These are phyloP conservation scores for Albizia julibrissin DNA, from an alignment of 306 rosid species.

Conservation along the genomic window DNA sequence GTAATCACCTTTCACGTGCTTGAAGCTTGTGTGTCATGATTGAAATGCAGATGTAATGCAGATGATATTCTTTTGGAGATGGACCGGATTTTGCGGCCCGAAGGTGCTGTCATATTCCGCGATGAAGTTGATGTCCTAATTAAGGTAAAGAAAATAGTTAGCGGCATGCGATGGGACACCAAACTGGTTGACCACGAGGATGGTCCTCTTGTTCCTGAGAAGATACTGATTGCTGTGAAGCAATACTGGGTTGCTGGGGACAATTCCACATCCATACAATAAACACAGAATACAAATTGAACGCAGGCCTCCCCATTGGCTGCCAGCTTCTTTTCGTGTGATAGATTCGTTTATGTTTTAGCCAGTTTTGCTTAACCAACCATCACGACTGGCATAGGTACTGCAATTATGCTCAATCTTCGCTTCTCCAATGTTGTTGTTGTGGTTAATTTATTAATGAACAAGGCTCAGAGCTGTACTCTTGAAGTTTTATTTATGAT, in stretches of 20 bases:
- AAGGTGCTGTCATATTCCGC: constrained; percentile 83
- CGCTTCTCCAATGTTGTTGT: constrained; percentile 29
- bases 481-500: constrained; percentile 34
- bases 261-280: constrained; percentile 60
- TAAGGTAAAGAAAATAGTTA: constrained; percentile 71
- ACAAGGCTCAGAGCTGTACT: constrained; percentile 33
- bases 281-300: constrained; percentile 22
- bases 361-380: constrained; percentile 31
- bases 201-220: constrained; percentile 84
- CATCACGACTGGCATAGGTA: background rate
- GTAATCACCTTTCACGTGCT: background rate
- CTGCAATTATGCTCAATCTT: constrained; percentile 28
- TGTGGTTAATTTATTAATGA: constrained; percentile 34
- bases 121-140: constrained; percentile 72
- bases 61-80: constrained; percentile 87
- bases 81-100: constrained; percentile 84
- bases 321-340: constrained; percentile 21
- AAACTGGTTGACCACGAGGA: constrained; percentile 94
- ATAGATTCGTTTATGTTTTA: constrained; percentile 26
- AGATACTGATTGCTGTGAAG: constrained; percentile 77
- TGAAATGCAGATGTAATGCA: constrained; percentile 57
- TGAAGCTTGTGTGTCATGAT: constrained; percentile 19
- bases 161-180: constrained; percentile 88
- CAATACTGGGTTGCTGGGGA: constrained; percentile 78
- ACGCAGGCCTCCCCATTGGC: constrained; percentile 21